Base-by-base conservation (phyloP, 1,284 basidiomycete genomes). In the Ganoderma multipileum region DNA sequence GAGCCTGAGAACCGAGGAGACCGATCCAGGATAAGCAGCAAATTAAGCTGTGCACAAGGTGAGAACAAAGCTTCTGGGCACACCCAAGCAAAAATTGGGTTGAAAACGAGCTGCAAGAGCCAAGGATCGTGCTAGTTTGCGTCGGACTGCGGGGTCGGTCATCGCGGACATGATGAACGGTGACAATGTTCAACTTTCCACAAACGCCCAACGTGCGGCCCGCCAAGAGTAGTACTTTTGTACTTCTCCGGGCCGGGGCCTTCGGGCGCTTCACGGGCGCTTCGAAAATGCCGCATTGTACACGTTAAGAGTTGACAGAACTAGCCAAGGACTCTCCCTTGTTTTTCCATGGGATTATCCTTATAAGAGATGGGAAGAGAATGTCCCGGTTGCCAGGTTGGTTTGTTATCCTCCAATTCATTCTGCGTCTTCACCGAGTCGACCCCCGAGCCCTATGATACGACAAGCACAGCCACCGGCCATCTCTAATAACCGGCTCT, bases 401-500 rank as follows among this genome's bases (percentile, higher is more conserved):
- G 44, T 47, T 47, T 47, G 23, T 50, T 23, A 50, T 14, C 23
- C 23, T 5, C 23, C 23, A n/a, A 26, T 11, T 14, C 47, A 50
- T 14, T 26, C 20, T 16, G 4, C 3, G 38, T 30, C 2, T 38
- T 38, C 55, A 26, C n/a, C 47, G 47, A 50, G 47, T 50, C 47
- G 23, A 11, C 26, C 47, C 4, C 47, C 47, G 47, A 50, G 28
- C 5, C 55, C 33, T 30, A 33, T 41, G 39, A 64, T 33, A 44
- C n/a, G 47, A 50, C 16, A 36, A 9, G 33, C 61, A 62, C 61
- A 62, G 61, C 61, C 61, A 62, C 61, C 61, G 61, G 61, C 44
- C 28, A 47, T 44, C 42, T 33, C 23, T 23, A 33, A 30, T 26
- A 61, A 41, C 61, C n/a, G 33, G 11, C 55, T 57, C 8, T 23